Evolutionary conservation across 139 green algal species (phyloP), one percentile per base, ranked within the genome.

Genomic region (Auxenochlorella pyrenoidosa): DNA sequence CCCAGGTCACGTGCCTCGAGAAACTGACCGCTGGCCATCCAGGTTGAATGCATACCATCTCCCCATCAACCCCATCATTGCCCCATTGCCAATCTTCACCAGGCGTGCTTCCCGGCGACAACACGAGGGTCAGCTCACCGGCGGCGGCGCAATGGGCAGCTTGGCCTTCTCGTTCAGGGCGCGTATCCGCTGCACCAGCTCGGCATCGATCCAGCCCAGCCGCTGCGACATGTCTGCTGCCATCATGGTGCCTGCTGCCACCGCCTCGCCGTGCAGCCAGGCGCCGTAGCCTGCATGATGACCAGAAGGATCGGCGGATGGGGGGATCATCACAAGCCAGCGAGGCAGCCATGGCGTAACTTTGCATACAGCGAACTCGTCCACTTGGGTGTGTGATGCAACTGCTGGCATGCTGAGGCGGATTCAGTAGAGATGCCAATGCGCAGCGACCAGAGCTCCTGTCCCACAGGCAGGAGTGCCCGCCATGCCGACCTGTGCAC

Each of bases 201-300:
- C 85, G 8, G 30, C 19, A 59, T 99, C 96, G 70, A 99, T 99
- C 97, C 97, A 99, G 68, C 96, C 95, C 90, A 99, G 89, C 19
- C 95, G 90, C 36, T 91, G 82, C 1, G 94, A 98, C 94, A 99
- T 94, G 89, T 99, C 94, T 18, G 97, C 97, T 5, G 97, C 97
- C 97, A 99, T 99, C 36, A 95, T 93, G 70, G 95, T 99, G 66
- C 98, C 98, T 13, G 94, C 94, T 8, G 94, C 93, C 71, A 99
- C 97, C 26, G 98, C 98, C 92, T 99, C 98, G 0, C 98, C 98
- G 87, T 98, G 96, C 77, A 98, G 89, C 94, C 94, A 98, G 22
- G 91, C 85, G 24, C 96, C 96, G 59, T 91, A 91, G 65, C 82
- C 82, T 79, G 65, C 79, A 4, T 24, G 16, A 44, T 6, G 36